phyloP scores from a whole-genome alignment of 2,329 filamentous ascomycete species.

The Scedosporium boydii region DNA sequence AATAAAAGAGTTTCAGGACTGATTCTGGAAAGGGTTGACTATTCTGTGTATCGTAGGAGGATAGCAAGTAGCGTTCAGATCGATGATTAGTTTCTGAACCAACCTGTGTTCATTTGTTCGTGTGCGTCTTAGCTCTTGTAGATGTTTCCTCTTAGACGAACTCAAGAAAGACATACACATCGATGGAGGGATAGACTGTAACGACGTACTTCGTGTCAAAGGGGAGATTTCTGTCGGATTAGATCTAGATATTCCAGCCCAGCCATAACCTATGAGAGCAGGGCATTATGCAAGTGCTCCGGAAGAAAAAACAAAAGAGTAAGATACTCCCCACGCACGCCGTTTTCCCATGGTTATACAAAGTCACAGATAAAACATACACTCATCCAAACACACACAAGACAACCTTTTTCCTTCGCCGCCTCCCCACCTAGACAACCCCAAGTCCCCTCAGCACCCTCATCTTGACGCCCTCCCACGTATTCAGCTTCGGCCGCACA shows the following conservation, averaged over 20 bases:
- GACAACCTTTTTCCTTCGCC: not conserved
- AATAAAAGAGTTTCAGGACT: no score
- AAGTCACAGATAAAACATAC: not conserved
- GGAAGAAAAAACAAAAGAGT: not conserved
- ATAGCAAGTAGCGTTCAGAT: no score
- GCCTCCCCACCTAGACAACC: conserved; percentile 25
- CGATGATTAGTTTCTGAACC: no score
- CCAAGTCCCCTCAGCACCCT: conserved; percentile 41
- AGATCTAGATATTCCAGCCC: not conserved
- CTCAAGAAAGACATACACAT: no score
- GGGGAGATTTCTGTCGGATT: not conserved
- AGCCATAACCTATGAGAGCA: not conserved
- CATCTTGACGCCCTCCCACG: conserved; percentile 61
- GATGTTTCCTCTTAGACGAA: no score
- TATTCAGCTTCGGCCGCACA: conserved; percentile 59
- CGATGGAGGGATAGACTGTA: no score
- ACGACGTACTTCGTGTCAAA: not conserved
- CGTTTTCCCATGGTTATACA: not conserved
- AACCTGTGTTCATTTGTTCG: no score
- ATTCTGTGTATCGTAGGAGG: no score
- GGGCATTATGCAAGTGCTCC: not conserved
- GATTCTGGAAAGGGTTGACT: no score
- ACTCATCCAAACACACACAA: not conserved
- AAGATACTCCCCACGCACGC: not conserved
- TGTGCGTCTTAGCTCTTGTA: no score